A percentile compares a stretch with the other conserved stretches of the same genome.
phyloP scores from a whole-genome alignment of 2,329 filamentous ascomycete genomes.

The Aureobasidium uvarum region DNA sequence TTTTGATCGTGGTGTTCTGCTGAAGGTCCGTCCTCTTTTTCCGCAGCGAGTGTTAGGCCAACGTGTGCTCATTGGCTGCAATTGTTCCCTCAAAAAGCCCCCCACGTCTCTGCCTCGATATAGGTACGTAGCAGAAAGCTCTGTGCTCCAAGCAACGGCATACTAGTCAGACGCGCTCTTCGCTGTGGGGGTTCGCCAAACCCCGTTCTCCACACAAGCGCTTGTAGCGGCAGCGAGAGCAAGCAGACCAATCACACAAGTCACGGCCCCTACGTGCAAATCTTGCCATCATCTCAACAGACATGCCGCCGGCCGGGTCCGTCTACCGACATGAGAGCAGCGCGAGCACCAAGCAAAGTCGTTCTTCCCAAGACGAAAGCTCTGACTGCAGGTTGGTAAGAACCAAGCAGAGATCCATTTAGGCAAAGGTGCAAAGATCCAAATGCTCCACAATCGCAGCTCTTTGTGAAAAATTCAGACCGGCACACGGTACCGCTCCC shows the following conservation, averaged over 20 bases:
- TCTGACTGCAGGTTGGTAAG: constrained; percentile 5
- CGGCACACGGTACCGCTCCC: constrained; percentile 2
- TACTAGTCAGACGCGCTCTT: background rate
- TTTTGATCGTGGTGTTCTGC: background rate
- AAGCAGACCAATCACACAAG: background rate
- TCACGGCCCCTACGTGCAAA: background rate
- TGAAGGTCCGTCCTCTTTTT: background rate
- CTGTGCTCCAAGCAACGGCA: background rate
- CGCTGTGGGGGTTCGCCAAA: background rate
- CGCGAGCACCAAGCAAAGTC: background rate
- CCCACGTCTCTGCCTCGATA: background rate
- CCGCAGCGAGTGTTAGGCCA: background rate
- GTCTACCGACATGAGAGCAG: constrained; percentile 1
- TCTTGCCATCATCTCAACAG: constrained; percentile 8
- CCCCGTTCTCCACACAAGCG: constrained; percentile 6
- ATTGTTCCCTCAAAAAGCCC: background rate
- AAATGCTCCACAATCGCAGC: too few species aligned
- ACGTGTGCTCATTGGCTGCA: background rate
- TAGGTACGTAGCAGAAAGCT: background rate
- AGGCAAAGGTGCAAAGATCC: background rate
- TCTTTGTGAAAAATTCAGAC: background rate
- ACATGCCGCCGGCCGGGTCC: background rate
- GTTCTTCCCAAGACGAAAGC: background rate
- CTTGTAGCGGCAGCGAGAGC: background rate
- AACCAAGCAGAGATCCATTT: background rate